phyloP scores from a whole-genome alignment of 2,329 filamentous ascomycete genomes.

The Hypoxylon sp. region DNA sequence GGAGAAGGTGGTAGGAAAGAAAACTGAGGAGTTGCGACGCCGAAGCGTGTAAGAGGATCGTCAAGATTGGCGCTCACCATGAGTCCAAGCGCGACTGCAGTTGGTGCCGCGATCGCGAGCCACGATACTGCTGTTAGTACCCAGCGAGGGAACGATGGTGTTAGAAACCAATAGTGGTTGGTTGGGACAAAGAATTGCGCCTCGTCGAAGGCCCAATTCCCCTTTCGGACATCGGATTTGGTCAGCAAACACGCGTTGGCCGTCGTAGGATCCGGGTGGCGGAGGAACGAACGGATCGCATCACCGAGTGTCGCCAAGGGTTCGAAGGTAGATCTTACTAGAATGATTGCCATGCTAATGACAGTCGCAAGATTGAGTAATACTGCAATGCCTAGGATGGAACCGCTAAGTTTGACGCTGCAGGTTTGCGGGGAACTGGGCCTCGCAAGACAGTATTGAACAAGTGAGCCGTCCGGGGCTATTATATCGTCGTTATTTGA shows the following conservation, averaged over 20 bases:
- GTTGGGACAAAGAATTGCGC: slow-evolving; percentile 61
- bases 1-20: slow-evolving; percentile 52
- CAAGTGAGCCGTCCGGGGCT: slow-evolving; percentile 47
- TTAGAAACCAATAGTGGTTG: slow-evolving; percentile 62
- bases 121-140: slow-evolving; percentile 58
- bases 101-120: slow-evolving; percentile 56
- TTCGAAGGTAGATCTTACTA: slow-evolving; percentile 49
- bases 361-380: slow-evolving; percentile 51
- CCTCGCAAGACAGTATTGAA: slow-evolving; percentile 56
- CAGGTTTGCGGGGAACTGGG: slow-evolving; percentile 53
- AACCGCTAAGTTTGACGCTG: slow-evolving; percentile 60
- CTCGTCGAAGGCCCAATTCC: slow-evolving; percentile 61
- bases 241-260: slow-evolving; percentile 62
- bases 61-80: slow-evolving; percentile 45
- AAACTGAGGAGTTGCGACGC: slow-evolving; percentile 55
- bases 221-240: slow-evolving; percentile 62
- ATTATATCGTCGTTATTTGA: slow-evolving; percentile 38
- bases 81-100: slow-evolving; percentile 58
- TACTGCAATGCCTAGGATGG: slow-evolving; percentile 59
- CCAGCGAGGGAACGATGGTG: slow-evolving; percentile 62
- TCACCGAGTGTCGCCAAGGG: slow-evolving; percentile 55
- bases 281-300: slow-evolving; percentile 53
- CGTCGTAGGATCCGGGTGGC: slow-evolving; percentile 51
- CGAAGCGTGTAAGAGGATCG: slow-evolving; percentile 57
- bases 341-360: slow-evolving; percentile 49